These are phyloP conservation scores for Senna tora DNA, from an alignment of 306 rosid genomes.

Conservation along the genomic window DNA sequence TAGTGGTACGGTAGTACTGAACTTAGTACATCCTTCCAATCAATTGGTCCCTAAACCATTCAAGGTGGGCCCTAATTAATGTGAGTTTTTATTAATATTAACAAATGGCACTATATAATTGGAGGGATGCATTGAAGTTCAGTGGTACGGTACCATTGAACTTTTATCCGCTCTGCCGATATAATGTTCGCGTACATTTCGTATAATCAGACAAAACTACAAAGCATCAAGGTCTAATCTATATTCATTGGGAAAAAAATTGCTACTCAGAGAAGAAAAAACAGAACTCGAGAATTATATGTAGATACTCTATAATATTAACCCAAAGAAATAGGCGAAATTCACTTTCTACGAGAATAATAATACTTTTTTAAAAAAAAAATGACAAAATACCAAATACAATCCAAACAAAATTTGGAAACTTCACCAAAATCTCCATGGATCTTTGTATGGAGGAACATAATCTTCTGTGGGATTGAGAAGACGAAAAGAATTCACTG, in stretches of 20 bases:
- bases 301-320: neutral
- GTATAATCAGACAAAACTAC: neutral
- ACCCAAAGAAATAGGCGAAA: too few relatives aligned
- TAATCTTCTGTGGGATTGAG: constrained; percentile 76
- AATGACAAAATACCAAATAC: constrained; percentile 12
- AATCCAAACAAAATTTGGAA: constrained; percentile 28
- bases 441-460: constrained; percentile 95
- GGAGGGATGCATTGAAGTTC: too few relatives aligned
- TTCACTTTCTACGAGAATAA: neutral
- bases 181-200: neutral
- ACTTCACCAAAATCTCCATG: constrained; percentile 97
- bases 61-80: too few relatives aligned
- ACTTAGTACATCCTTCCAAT: too few relatives aligned
- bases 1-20: too few relatives aligned
- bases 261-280: too few relatives aligned
- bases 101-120: too few relatives aligned
- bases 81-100: too few relatives aligned
- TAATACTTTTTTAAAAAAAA: neutral
- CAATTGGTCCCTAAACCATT: too few relatives aligned
- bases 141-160: too few relatives aligned
- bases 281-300: too few relatives aligned
- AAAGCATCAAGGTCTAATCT: neutral
- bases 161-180: neutral
- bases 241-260: too few relatives aligned
- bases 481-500: constrained; percentile 86